Evolutionary conservation across 768 basidiomycete species (phyloP).

Genomic region (Pholiota microspora): DNA sequence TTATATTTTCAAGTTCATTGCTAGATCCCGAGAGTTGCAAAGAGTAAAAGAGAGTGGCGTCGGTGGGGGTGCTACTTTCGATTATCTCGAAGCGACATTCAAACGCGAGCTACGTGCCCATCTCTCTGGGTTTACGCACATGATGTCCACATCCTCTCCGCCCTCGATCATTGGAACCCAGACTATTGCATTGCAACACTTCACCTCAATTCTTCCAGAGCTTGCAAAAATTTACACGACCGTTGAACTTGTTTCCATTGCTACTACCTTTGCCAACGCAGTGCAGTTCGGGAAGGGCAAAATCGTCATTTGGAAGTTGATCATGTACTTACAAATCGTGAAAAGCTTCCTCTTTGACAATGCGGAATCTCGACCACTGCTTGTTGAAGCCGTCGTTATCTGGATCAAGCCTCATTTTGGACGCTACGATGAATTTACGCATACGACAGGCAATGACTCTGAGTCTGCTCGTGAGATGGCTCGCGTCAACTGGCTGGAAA

Average conservation of each 20-base stretch:
- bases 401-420: slow-evolving; percentile 98
- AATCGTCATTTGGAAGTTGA: slow-evolving; percentile 89
- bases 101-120: slow-evolving; percentile 80
- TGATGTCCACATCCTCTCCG: slow-evolving; percentile 82
- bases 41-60: slow-evolving; percentile 77
- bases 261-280: slow-evolving; percentile 85
- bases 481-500: slow-evolving; percentile 88
- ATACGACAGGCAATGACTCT: slow-evolving; percentile 61
- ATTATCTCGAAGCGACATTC: slow-evolving; percentile 83
- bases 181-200: slow-evolving; percentile 90
- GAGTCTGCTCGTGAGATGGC: slow-evolving; percentile 68
- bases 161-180: slow-evolving; percentile 94
- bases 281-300: slow-evolving; percentile 78
- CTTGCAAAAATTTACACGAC: slow-evolving; percentile 76
- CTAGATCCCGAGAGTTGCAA: slow-evolving; percentile 85
- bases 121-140: slow-evolving; percentile 75
- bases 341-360: slow-evolving; percentile 87
- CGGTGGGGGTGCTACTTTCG: slow-evolving; percentile 78
- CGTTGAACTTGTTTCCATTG: slow-evolving; percentile 83
- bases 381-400: slow-evolving; percentile 84
- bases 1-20: slow-evolving; percentile 93
- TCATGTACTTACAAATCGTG: slow-evolving; percentile 91
- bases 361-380: slow-evolving; percentile 67
- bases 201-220: slow-evolving; percentile 88
- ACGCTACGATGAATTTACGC: slow-evolving; percentile 78